Conservation (phyloP, 164 flowering plant genomes). For the Nelumbo lutea region DNA sequence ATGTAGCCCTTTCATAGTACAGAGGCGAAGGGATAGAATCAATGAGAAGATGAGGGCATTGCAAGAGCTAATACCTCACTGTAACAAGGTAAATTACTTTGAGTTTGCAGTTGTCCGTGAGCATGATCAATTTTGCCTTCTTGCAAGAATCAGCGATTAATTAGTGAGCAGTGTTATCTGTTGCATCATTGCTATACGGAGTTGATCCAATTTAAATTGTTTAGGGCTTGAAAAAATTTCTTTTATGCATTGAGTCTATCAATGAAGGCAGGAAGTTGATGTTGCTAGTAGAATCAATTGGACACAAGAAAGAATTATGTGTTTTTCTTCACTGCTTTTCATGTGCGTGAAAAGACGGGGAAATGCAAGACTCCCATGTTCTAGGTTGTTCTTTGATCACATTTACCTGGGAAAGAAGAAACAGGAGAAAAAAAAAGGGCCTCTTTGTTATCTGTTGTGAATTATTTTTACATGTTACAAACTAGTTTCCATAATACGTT, state of each 20-base stretch:
- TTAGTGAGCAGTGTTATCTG: not conserved
- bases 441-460: too few species aligned
- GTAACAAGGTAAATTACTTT: conserved; percentile 54
- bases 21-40: conserved; percentile 85
- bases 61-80: conserved; percentile 80
- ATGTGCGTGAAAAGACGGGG: too few species aligned
- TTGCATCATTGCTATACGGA: not conserved
- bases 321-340: too few species aligned
- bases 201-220: not conserved
- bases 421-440: too few species aligned
- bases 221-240: not conserved
- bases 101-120: not conserved
- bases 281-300: too few species aligned
- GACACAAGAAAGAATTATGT: too few species aligned
- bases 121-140: not conserved
- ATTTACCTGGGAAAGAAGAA: not conserved
- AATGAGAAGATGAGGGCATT: conserved; percentile 89
- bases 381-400: not conserved
- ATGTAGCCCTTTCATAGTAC: conserved; percentile 11
- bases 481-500: too few species aligned
- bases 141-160: not conserved
- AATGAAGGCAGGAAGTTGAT: not conserved
- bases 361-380: too few species aligned
- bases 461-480: too few species aligned
- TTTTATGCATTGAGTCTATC: not conserved